phyloP scores from a whole-genome alignment of 148 eudicot species.

The Camellia sinensis region DNA sequence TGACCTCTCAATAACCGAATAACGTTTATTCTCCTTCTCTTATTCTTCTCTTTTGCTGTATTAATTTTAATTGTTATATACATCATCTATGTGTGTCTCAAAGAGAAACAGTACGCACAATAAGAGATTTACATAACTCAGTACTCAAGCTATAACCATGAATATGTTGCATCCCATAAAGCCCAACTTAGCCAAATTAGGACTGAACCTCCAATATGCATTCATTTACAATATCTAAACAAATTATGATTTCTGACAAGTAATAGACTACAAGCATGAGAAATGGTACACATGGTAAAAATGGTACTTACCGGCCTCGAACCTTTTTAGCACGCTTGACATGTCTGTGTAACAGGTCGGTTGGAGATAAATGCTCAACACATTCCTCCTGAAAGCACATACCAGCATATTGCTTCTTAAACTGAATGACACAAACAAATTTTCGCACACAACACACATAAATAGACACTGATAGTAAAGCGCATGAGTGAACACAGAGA shows the following conservation, averaged over 20 bases:
- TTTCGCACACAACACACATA: too few relatives aligned
- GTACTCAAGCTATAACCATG: too few relatives aligned
- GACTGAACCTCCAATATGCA: background rate
- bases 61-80: too few relatives aligned
- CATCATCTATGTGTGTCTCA: too few relatives aligned
- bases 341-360: conserved; percentile 44
- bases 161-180: background rate
- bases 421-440: background rate
- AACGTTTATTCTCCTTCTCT: too few relatives aligned
- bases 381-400: conserved; percentile 38
- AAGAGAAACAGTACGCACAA: too few relatives aligned
- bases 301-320: conserved; percentile 41
- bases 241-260: background rate
- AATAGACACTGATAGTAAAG: too few relatives aligned
- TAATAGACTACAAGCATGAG: background rate
- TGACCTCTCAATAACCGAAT: background rate
- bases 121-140: too few relatives aligned
- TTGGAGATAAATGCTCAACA: conserved; percentile 28
- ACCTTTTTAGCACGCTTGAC: conserved; percentile 57
- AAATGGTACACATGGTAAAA: background rate
- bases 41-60: too few relatives aligned
- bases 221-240: too few relatives aligned
- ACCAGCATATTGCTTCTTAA: background rate
- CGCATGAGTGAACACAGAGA: background rate
- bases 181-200: background rate